phyloP scores from a whole-genome alignment of 129 eudicot species.

The Solidago caesia region DNA sequence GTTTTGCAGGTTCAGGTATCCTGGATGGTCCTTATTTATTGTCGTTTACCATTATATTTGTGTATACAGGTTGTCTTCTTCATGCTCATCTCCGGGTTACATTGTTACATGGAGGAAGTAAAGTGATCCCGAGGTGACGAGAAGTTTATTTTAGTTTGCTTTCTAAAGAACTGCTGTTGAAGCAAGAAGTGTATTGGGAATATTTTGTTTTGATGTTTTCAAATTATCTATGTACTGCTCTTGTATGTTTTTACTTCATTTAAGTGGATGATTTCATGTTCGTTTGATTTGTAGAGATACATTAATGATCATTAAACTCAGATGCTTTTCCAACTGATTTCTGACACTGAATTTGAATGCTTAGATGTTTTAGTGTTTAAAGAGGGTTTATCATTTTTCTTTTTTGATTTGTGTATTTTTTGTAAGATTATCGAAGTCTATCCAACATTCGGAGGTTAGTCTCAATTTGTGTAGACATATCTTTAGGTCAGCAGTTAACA shows the following conservation, averaged over 20 bases:
- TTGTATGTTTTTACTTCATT: slow-evolving; percentile 18
- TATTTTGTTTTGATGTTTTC: slow-evolving; percentile 10
- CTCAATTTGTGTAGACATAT: no score
- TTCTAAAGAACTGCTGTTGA: slow-evolving; percentile 20
- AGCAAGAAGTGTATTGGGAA: slow-evolving; percentile 12
- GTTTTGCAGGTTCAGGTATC: slow-evolving; percentile 92
- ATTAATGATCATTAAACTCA: no score
- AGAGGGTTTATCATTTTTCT: no score
- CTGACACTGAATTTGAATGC: no score
- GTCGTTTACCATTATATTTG: slow-evolving; percentile 65
- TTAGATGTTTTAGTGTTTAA: no score
- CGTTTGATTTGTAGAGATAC: neutral
- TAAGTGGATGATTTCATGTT: neutral
- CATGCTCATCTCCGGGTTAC: slow-evolving; percentile 24
- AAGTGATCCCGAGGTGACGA: slow-evolving; percentile 11
- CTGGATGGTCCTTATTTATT: slow-evolving; percentile 40
- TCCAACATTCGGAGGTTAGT: no score
- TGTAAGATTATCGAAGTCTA: no score
- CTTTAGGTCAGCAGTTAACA: no score
- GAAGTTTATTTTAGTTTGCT: slow-evolving; percentile 16
- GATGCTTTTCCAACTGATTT: no score
- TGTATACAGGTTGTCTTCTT: slow-evolving; percentile 67
- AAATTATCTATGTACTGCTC: neutral
- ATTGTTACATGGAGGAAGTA: slow-evolving; percentile 5
- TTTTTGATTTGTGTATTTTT: no score